phyloP scores from a whole-genome alignment of 805 yeast genomes.

The Wickerhamiella allomyrinae region DNA sequence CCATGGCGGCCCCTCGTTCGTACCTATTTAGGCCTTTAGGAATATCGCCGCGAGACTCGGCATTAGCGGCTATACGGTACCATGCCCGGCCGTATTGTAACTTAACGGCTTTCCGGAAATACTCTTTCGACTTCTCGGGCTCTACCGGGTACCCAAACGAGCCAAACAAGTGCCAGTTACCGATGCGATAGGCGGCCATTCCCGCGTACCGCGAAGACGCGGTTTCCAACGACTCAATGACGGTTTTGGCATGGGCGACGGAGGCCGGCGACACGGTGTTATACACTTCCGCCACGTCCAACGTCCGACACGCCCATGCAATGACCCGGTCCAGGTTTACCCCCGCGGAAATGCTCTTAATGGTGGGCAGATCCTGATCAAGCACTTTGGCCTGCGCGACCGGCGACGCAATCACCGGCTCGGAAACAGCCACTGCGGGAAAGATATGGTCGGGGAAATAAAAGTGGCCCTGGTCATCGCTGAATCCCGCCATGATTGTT shows the following conservation, averaged over 20 bases:
- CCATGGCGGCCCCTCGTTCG: slow-evolving; percentile 23
- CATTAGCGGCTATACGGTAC: slow-evolving; percentile 25
- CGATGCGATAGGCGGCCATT: slow-evolving; percentile 21
- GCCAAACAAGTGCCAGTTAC: slow-evolving; percentile 21
- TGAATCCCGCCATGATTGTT: neutral
- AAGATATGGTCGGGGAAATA: slow-evolving; percentile 18
- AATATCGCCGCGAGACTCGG: slow-evolving; percentile 23
- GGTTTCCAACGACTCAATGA: slow-evolving; percentile 15
- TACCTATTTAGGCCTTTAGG: slow-evolving; percentile 22
- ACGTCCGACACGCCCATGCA: slow-evolving; percentile 22
- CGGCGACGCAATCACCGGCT: neutral
- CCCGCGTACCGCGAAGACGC: slow-evolving; percentile 13
- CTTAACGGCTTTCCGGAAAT: slow-evolving; percentile 22
- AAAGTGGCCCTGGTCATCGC: slow-evolving; percentile 8
- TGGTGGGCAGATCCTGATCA: neutral
- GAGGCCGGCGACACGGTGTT: slow-evolving; percentile 14
- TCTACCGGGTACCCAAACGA: slow-evolving; percentile 16
- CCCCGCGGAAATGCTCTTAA: neutral
- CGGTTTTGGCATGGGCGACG: slow-evolving; percentile 16
- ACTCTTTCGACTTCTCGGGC: slow-evolving; percentile 15
- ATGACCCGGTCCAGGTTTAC: neutral
- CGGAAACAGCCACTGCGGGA: slow-evolving; percentile 10
- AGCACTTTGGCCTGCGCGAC: neutral
- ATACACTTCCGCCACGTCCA: slow-evolving; percentile 22
- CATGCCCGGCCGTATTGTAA: slow-evolving; percentile 24